These are phyloP conservation scores for Pythium biforme DNA, from an alignment of 352 stramenopile species.

Conservation along the genomic window DNA sequence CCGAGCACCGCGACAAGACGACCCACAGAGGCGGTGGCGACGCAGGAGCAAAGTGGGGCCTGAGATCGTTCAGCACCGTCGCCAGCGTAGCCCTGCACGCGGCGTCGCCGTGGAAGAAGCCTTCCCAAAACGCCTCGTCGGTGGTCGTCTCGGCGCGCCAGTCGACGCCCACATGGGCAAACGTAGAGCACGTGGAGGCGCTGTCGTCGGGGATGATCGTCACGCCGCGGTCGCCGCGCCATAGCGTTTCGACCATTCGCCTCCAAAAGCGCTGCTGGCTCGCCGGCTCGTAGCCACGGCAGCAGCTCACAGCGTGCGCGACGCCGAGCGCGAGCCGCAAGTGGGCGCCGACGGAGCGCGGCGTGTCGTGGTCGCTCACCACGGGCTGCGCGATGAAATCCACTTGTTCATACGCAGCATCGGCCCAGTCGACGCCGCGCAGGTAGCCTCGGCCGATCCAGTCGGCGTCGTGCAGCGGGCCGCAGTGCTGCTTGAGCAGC, in stretches of 20 bases:
- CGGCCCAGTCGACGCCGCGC: not conserved
- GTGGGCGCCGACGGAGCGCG: not conserved
- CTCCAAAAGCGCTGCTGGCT: conserved; percentile 1
- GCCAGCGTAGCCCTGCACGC: not conserved
- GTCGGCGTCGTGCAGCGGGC: not conserved
- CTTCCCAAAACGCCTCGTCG: not conserved
- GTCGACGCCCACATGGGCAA: not conserved
- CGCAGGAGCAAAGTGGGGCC: not conserved
- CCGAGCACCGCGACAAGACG: not conserved
- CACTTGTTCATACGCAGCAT: not conserved
- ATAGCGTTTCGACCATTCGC: not conserved
- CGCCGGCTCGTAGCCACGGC: not conserved
- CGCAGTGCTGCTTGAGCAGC: not conserved
- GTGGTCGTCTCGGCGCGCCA: not conserved
- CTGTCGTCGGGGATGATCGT: not conserved
- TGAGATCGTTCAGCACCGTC: not conserved
- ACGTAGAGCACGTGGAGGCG: not conserved
- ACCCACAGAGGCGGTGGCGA: not conserved
- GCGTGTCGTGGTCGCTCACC: not conserved
- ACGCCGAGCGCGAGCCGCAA: conserved; percentile 1
- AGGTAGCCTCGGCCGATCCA: not conserved
- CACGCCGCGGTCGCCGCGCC: not conserved
- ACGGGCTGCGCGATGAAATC: not conserved
- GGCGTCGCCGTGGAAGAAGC: not conserved
- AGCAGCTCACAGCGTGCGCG: conserved; percentile 5